These are phyloP conservation scores for Penicillium sp. DNA, from an alignment of 2,329 filamentous ascomycete species.

Conservation along the genomic window DNA sequence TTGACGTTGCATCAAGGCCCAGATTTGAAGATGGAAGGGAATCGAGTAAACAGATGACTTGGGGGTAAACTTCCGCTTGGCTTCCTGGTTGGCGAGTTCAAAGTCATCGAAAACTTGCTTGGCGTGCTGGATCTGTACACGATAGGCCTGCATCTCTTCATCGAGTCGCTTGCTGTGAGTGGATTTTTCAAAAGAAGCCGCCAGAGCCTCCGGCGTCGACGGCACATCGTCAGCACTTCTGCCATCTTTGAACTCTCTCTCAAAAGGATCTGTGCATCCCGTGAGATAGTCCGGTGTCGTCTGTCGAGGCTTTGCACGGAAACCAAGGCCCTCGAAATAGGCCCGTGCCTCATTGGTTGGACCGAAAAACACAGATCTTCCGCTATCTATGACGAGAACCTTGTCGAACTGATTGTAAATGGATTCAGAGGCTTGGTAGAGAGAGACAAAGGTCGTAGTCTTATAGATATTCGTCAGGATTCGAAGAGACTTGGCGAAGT, in stretches of 20 bases:
- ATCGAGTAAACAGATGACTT: slow-evolving; percentile 79
- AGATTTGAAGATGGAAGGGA: slow-evolving; percentile 79
- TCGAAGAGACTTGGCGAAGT: slow-evolving; percentile 69
- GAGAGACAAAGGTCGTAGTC: slow-evolving; percentile 79
- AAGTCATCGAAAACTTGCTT: slow-evolving; percentile 74
- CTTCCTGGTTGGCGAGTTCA: slow-evolving; percentile 70
- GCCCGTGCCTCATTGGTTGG: slow-evolving; percentile 64
- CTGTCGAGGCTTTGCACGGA: slow-evolving; percentile 71
- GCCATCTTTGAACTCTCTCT: slow-evolving; percentile 72
- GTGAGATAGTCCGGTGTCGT: slow-evolving; percentile 82
- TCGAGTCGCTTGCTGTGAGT: slow-evolving; percentile 57
- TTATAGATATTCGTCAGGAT: slow-evolving; percentile 82
- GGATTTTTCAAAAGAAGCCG: slow-evolving; percentile 70
- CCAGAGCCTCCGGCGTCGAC: slow-evolving; percentile 65
- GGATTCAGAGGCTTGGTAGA: slow-evolving; percentile 83
- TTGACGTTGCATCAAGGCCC: slow-evolving; percentile 80
- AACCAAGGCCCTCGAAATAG: slow-evolving; percentile 78
- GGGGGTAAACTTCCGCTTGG: slow-evolving; percentile 71
- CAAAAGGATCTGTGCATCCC: slow-evolving; percentile 80
- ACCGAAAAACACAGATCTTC: slow-evolving; percentile 75
- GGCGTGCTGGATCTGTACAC: slow-evolving; percentile 62
- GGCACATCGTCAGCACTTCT: slow-evolving; percentile 67
- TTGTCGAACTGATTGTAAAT: slow-evolving; percentile 82
- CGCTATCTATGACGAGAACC: slow-evolving; percentile 76
- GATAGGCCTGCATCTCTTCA: slow-evolving; percentile 70